Base-by-base conservation (phyloP, 1,284 basidiomycete species). In the Cutaneotrichosporon sp. region DNA sequence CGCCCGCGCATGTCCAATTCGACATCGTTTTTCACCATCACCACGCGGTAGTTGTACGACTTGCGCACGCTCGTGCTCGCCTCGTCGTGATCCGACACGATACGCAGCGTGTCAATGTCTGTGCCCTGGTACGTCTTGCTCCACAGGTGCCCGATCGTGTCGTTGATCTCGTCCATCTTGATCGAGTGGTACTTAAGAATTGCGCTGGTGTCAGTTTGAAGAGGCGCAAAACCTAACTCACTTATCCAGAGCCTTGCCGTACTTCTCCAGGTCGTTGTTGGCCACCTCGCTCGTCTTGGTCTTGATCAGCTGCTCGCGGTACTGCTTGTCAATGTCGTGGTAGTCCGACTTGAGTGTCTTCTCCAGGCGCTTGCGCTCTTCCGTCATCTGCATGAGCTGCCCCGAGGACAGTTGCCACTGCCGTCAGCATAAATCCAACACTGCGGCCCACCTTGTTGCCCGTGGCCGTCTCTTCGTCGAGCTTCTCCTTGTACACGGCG, bases 161-260 rank as follows among this genome's bases (percentile, higher is more conserved):
- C 90, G 67, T 99, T 99, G 67, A 99, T 93, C 79, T 99, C 96
- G 73, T 92, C 90, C 96, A 99, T 97, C 77, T 99, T 99, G 68
- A 97, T 81, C n/a, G 86, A 79, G 69, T 99, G 96, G 69, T 96
- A 99, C 72, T 89, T 89, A 87, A 98, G 92, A 75, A 98, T 97
- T 41, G 92, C 94, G 64, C 90, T 93, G 58, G 10, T n/a, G 43
- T 55, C 50, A 49, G 42, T 7, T 4, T 15, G 48, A 15, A 49
- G 21, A 20, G 35, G 23, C 33, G 33, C 4, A 10, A 8, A 1
- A 2, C 0, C 20, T 14, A 46, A 73, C 83, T 68, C 66, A 90
- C 93, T 88, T 89, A 77, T 97, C 92, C 42, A 97, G 76, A 1
- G 92, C 96, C 72, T 97, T 97, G 8, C 84, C 88, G 61, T 97